Base-by-base conservation (phyloP, 805 yeast species). In the Saccharomyces paradoxus region DNA sequence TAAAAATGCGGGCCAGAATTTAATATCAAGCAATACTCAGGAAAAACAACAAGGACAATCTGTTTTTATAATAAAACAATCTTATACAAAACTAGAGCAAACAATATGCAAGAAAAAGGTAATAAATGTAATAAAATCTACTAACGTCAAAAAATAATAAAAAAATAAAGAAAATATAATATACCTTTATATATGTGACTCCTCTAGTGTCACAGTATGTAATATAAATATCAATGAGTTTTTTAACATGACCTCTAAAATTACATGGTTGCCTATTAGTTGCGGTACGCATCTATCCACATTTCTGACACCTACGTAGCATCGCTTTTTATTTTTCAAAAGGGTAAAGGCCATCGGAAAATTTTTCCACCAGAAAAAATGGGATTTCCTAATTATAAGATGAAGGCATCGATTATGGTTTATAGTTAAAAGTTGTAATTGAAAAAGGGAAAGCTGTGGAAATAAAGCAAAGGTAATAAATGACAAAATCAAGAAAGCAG, bases 401-500 rank as follows among this genome's bases (percentile, higher is more conserved):
- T 17, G 9, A 37, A 37, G 24, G 17, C 22, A 37, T 37, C 24
- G 4, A 37, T 37, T n/a, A n/a, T 37, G n/a, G 9, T 37, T n/a
- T 5, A 37, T 17, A 8, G 9, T 17, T 8, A 9, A 37, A 37
- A 5, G 22, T 8, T 17, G 10, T 8, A 17, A 37, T 17, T 22
- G 8, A 37, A 17, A n/a, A 17, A 37, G 41, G 7, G 2, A 4
- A n/a, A 37, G 9, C 4, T 37, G 22, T 17, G 8, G 17, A 37
- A 24, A n/a, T 17, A 37, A 37, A 4, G 9, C 22, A 3, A 37
- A 37, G 13, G 3, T 37, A 37, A 37, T 5, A n/a, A 37, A 72
- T 73, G 68, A 65, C 69, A 9, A 73, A 71, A 59, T 55, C 66
- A 3, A 63, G 65, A 50, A 73, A 72, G 62, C 73, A 71, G 58